A percentile compares a stretch with the other conserved stretches of the same genome.
Conservation (phyloP, 352 stramenopile species). For the Globisporangium paroecandrum region DNA sequence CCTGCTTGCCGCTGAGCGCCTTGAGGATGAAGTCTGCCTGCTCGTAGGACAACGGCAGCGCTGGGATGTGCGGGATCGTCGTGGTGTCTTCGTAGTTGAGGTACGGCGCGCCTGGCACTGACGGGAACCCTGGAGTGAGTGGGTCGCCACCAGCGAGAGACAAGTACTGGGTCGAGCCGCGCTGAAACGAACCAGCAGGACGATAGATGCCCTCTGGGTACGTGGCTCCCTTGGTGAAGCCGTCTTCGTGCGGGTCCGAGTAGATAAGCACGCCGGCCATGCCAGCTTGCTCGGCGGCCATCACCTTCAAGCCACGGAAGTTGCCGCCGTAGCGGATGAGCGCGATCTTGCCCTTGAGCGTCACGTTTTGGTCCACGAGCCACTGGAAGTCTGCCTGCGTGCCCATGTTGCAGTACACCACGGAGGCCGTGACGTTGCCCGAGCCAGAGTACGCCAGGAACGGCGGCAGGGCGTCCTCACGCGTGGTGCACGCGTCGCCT, state of each 20-base stretch:
- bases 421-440: conserved; percentile 58
- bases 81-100: conserved; percentile 42
- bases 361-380: conserved; percentile 62
- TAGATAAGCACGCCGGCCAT: conserved; percentile 87
- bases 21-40: conserved; percentile 78
- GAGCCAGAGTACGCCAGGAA: conserved; percentile 83
- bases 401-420: conserved; percentile 91
- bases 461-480: conserved; percentile 49
- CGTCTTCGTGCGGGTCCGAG: conserved; percentile 85
- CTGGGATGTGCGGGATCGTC: conserved; percentile 63
- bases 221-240: conserved; percentile 49
- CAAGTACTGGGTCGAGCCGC: conserved; percentile 82
- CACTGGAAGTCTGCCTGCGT: conserved; percentile 78
- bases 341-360: conserved; percentile 77
- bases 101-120: conserved; percentile 38
- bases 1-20: conserved; percentile 53
- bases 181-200: conserved; percentile 74
- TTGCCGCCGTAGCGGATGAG: conserved; percentile 78
- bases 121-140: conserved; percentile 42
- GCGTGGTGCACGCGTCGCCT: conserved; percentile 65
- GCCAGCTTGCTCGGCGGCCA: conserved; percentile 75
- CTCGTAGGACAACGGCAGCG: conserved; percentile 74
- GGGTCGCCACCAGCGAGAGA: conserved; percentile 76
- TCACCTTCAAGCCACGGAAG: conserved; percentile 79
- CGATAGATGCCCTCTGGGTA: conserved; percentile 85